phyloP scores from a whole-genome alignment of 2,329 filamentous ascomycete genomes.

The Pseudogymnoascus sp. region DNA sequence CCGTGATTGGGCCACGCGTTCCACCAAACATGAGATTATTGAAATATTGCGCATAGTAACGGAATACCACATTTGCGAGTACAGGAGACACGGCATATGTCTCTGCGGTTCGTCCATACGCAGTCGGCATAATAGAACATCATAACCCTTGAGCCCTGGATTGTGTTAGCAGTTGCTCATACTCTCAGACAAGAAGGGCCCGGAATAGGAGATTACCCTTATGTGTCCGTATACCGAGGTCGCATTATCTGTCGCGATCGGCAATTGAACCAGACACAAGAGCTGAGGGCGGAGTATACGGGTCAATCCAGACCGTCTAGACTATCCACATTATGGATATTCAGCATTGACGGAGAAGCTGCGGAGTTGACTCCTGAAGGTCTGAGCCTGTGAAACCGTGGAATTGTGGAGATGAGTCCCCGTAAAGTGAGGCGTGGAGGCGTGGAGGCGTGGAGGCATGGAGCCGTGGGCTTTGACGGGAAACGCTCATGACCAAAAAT shows the following conservation, averaged over 20 bases:
- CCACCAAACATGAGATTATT: not conserved
- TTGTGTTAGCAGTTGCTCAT: not conserved
- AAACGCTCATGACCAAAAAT: not conserved
- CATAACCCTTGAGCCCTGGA: not conserved
- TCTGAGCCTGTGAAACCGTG: not conserved
- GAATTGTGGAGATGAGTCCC: not conserved
- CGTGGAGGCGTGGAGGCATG: not conserved
- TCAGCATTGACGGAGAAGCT: not conserved
- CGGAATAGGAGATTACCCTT: not conserved
- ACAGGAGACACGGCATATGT: not conserved
- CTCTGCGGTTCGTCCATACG: not conserved
- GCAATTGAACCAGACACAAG: not conserved
- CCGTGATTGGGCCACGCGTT: not conserved
- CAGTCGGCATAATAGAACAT: not conserved
- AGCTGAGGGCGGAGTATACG: not conserved
- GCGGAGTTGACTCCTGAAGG: not conserved
- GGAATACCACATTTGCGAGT: too few relatives aligned
- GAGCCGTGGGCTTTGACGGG: not conserved
- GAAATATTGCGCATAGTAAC: not conserved
- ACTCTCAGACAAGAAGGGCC: not conserved
- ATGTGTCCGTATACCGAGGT: not conserved
- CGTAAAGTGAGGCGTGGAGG: not conserved
- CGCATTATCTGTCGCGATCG: not conserved
- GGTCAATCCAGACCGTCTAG: not conserved
- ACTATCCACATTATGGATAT: not conserved